Base-by-base conservation (phyloP, 2,329 filamentous ascomycete species). In the Coniochaeta sp. region DNA sequence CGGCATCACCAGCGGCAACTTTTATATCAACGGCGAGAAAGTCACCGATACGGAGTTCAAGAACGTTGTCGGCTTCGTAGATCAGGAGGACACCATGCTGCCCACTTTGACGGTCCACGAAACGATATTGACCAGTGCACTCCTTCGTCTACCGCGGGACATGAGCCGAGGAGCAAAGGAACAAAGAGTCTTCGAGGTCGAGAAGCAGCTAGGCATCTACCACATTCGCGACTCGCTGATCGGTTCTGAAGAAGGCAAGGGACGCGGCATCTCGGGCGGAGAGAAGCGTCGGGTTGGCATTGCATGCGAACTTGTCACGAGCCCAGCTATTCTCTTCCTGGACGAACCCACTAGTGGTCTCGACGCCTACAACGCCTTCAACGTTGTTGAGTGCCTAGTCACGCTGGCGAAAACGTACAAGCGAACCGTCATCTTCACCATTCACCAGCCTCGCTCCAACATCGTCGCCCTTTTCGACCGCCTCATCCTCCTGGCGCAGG, bases 381-480 rank as follows among this genome's bases (percentile, higher is more conserved):
- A 99, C 65, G 95, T 99, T 43, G 87, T 99, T 28, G 95, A 99
- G 72, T 98, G 93, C 68, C 82, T 99, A 11, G 93, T 98, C 43
- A 96, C 89, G 1, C 78, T 99, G 52, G 95, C 96, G 58, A 97
- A 96, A 78, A 95, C 87, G 47, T 99, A 98, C 77, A 96, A 97
- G 76, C 85, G 96, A 62, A 99, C 96, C 0, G 92, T 99, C 60
- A 89, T 99, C 63, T 97, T 99, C 76, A 99, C 95, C 16, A 99
- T 99, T 64, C 95, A 99, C 73, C 95, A 99, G 70, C 95, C 95
- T 40, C 86, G 96, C 66, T 99, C 95, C 12, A 99, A 99, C 74
- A 99, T 99, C 69, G 95, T 98, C 24, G 95, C 95, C 11, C 82
- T 99, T 3, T 99, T 99, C 70, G 95, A 99, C 71, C 87, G 93